phyloP scores from a whole-genome alignment of 805 yeast species.

The Wickerhamomyces sydowiorum region DNA sequence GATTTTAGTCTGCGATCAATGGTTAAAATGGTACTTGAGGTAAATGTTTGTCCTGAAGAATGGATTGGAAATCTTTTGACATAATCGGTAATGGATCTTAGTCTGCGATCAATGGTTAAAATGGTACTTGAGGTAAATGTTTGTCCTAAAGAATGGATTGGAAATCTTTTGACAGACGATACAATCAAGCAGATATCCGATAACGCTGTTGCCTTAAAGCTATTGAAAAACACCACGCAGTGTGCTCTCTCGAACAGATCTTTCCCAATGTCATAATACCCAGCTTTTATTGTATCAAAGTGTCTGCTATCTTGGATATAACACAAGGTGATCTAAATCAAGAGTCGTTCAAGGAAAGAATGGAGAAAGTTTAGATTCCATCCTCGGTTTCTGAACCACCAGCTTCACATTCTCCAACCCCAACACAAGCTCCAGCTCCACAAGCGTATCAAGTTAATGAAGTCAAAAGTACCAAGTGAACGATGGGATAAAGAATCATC shows the following conservation, averaged over 20 bases:
- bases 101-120: no score
- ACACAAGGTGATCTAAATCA: slow-evolving; percentile 29
- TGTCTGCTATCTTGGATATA: slow-evolving; percentile 40
- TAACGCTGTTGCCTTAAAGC: slow-evolving; percentile 35
- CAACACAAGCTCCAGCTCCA: slow-evolving; percentile 3
- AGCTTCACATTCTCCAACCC: slow-evolving; percentile 1
- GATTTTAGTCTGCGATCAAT: no score
- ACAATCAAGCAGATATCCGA: slow-evolving; percentile 12
- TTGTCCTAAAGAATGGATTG: slow-evolving; percentile 19
- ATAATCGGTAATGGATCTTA: no score
- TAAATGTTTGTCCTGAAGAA: no score
- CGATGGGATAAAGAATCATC: no score
- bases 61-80: no score
- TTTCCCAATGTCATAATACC: slow-evolving; percentile 49
- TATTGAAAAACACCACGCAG: slow-evolving; percentile 36
- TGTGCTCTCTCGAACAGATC: slow-evolving; percentile 47
- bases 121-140: no score
- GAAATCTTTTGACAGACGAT: slow-evolving; percentile 12
- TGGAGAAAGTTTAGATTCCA: slow-evolving; percentile 11
- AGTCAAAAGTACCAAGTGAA: no score
- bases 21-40: no score
- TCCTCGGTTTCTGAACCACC: background rate
- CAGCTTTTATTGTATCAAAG: slow-evolving; percentile 47
- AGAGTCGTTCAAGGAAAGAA: slow-evolving; percentile 23
- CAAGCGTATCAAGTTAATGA: no score